A percentile compares a stretch with the other conserved stretches of the same genome.
These are phyloP conservation scores for Phytophthora brassicae DNA, from an alignment of 352 stramenopile species.

Conservation along the genomic window DNA sequence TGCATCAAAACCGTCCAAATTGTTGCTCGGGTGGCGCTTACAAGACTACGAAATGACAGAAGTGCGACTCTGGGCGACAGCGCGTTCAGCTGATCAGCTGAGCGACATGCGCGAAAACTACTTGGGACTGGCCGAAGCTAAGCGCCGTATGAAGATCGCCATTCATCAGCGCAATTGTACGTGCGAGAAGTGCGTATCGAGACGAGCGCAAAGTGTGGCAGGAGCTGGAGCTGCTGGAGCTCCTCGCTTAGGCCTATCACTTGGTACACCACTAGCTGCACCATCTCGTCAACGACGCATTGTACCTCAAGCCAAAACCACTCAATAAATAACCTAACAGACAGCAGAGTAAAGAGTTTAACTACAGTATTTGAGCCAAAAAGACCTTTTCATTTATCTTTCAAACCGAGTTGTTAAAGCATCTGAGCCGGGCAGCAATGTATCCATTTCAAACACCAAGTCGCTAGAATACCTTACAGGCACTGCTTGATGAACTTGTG, in stretches of 20 bases:
- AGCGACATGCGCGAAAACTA: slow-evolving; percentile 89
- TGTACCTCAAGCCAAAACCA: slow-evolving; percentile 33
- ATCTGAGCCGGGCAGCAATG: slow-evolving; percentile 23
- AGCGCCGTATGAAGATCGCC: slow-evolving; percentile 82
- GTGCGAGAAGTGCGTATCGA: slow-evolving; percentile 73
- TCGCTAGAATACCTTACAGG: slow-evolving; percentile 72
- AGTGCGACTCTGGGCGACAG: slow-evolving; percentile 74
- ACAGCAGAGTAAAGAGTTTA: too few relatives aligned
- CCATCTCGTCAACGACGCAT: slow-evolving; percentile 47
- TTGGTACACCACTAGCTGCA: slow-evolving; percentile 49
- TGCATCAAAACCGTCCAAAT: slow-evolving; percentile 39
- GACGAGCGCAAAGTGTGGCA: slow-evolving; percentile 46
- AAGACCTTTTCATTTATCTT: slow-evolving; percentile 47
- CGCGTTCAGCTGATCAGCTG: slow-evolving; percentile 70
- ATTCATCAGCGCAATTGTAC: slow-evolving; percentile 85
- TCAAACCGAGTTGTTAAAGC: slow-evolving; percentile 57
- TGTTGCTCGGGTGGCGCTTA: slow-evolving; percentile 53
- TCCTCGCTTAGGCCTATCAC: slow-evolving; percentile 22
- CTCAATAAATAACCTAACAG: slow-evolving; percentile 10
- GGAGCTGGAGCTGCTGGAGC: slow-evolving; percentile 6
- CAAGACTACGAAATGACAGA: slow-evolving; percentile 72
- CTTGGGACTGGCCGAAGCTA: slow-evolving; percentile 77
- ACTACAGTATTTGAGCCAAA: slow-evolving; percentile 19
- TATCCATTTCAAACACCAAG: slow-evolving; percentile 25
- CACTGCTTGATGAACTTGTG: slow-evolving; percentile 95